Percentiles rank a stretch among this genome's conserved stretches.
Conservation (phyloP, 306 rosid genomes). For the Ceratonia siliqua region DNA sequence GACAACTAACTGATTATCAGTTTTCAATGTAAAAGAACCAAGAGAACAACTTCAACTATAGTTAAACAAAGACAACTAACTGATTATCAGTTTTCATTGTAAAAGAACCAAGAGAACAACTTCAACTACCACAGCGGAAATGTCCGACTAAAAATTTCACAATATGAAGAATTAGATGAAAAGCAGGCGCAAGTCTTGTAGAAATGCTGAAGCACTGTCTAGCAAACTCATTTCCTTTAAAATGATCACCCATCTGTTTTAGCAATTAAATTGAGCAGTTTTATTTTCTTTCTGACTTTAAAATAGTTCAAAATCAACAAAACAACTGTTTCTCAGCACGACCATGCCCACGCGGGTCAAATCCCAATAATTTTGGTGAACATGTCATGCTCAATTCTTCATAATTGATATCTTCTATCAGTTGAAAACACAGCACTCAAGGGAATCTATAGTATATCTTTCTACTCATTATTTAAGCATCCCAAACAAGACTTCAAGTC, state of each 20-base stretch:
- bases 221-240: not conserved
- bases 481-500: slow-evolving; percentile 13
- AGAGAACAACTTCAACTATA: not conserved
- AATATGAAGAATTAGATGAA: not conserved
- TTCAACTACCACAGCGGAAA: slow-evolving; percentile 1
- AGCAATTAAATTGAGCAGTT: not conserved
- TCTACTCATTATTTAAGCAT: not conserved
- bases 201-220: not conserved
- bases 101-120: not conserved
- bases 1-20: not conserved
- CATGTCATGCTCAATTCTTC: no score
- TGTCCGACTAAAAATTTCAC: not conserved
- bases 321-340: slow-evolving; percentile 10
- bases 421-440: no score
- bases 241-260: not conserved
- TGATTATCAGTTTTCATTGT: not conserved
- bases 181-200: not conserved
- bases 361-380: slow-evolving; percentile 4
- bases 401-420: no score
- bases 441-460: no score
- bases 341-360: not conserved
- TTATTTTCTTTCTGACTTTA: not conserved
- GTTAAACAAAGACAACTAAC: not conserved
- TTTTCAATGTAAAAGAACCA: not conserved
- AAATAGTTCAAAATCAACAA: not conserved